Percentiles rank a stretch among this genome's conserved stretches.
Evolutionary conservation across 768 basidiomycete species (phyloP).

Genomic region (Clathrus columnatus): DNA sequence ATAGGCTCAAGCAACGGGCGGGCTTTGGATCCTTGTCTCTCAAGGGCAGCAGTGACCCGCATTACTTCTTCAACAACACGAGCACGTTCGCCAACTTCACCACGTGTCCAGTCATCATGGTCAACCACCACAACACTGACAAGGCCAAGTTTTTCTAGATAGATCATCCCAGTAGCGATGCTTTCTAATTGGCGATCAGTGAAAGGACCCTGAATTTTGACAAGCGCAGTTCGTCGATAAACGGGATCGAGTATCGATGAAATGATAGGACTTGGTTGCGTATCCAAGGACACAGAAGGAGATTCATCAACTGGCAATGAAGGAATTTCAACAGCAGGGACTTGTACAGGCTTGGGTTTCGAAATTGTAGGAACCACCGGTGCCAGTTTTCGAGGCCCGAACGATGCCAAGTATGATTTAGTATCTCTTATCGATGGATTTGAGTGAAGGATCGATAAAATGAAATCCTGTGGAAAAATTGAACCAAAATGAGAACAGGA

Average conservation of each 20-base stretch:
- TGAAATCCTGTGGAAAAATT: conserved; percentile 66
- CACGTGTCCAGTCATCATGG: conserved; percentile 63
- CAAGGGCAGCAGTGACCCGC: conserved; percentile 73
- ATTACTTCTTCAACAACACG: conserved; percentile 72
- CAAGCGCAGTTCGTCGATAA: conserved; percentile 79
- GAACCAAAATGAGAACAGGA: neutral
- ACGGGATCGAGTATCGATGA: conserved; percentile 80
- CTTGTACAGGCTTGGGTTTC: conserved; percentile 11
- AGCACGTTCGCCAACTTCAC: conserved; percentile 60
- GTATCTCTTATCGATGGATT: conserved; percentile 90
- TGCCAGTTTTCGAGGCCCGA: conserved; percentile 55
- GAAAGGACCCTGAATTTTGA: conserved; percentile 96
- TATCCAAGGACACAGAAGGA: conserved; percentile 12
- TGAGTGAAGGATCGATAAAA: conserved; percentile 86
- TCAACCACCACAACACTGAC: conserved; percentile 95
- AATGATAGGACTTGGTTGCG: conserved; percentile 46
- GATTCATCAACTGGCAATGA: neutral
- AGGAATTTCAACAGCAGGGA: neutral
- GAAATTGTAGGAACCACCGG: conserved; percentile 23
- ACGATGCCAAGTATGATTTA: conserved; percentile 83
- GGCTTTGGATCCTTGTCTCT: conserved; percentile 76
- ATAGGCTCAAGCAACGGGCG: conserved; percentile 84
- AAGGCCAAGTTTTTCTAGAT: conserved; percentile 91
- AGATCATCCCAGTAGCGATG: conserved; percentile 87
- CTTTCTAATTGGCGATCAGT: conserved; percentile 88